A percentile compares a stretch with the other conserved stretches of the same genome.
Conservation (phyloP, 1,284 basidiomycete species). For the Cutaneotrichosporon cyanovorans region DNA sequence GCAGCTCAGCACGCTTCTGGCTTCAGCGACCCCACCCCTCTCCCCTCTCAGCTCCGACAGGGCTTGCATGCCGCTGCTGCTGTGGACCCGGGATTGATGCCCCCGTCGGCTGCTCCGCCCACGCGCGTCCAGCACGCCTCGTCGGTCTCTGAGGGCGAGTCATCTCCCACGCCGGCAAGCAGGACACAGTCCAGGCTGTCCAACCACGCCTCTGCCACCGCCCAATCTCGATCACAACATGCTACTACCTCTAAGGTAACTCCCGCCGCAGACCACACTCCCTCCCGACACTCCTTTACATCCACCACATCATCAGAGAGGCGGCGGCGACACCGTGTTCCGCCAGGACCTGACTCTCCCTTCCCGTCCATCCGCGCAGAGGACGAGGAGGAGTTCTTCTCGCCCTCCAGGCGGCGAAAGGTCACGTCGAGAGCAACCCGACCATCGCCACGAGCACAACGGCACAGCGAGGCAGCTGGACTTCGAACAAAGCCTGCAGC, state of each 20-base stretch:
- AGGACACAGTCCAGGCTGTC: background rate
- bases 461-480: background rate
- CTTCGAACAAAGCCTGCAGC: background rate
- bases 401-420: conserved; percentile 45
- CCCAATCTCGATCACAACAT: no score
- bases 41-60: conserved; percentile 34
- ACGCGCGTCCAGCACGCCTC: background rate
- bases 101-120: conserved; percentile 9
- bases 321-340: conserved; percentile 2
- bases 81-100: conserved; percentile 17
- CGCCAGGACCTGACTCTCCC: conserved; percentile 50
- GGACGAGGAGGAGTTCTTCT: conserved; percentile 68
- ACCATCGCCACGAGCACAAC: background rate
- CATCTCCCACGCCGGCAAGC: conserved; percentile 1
- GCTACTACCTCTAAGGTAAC: no score
- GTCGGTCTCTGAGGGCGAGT: conserved; percentile 3
- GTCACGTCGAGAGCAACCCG: background rate
- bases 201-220: background rate
- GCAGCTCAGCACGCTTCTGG: background rate
- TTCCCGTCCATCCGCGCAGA: conserved; percentile 74
- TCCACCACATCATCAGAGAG: background rate
- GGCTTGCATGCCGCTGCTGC: conserved; percentile 32
- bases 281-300: background rate
- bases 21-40: background rate
- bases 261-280: background rate